These are phyloP conservation scores for Glomus cerebriforme DNA, from an alignment of 192 early-diverging fungal species.

Conservation along the genomic window DNA sequence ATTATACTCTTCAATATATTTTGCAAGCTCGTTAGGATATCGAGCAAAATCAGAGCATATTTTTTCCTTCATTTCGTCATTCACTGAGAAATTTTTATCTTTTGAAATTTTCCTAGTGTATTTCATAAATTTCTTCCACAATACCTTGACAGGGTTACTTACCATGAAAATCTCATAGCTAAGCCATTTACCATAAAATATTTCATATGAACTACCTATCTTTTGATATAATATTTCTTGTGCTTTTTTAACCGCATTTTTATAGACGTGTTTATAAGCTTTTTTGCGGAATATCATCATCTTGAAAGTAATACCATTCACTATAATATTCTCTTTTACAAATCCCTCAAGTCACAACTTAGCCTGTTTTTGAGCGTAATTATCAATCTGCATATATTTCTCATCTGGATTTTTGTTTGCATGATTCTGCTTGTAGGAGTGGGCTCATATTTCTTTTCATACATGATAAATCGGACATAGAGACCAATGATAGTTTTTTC, in stretches of 20 bases:
- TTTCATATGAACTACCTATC: neutral
- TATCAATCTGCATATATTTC: conserved; percentile 10
- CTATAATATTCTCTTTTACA: neutral
- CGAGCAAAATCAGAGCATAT: conserved; percentile 24
- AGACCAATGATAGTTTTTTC: conserved; percentile 10
- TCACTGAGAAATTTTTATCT: conserved; percentile 7
- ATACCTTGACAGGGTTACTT: neutral
- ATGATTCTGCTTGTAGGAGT: neutral
- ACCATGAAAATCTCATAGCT: conserved; percentile 1
- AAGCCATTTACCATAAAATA: too few relatives aligned
- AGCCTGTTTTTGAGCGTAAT: neutral
- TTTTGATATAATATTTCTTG: conserved; percentile 3
- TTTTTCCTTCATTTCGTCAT: neutral
- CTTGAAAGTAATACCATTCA: neutral
- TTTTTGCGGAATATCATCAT: neutral
- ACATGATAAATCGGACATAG: conserved; percentile 3
- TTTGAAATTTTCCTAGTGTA: neutral
- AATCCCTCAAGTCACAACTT: conserved; percentile 9
- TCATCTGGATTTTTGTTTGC: neutral
- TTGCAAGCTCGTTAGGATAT: conserved; percentile 1
- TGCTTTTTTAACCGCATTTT: neutral
- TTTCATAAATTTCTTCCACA: conserved; percentile 11
- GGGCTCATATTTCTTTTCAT: neutral
- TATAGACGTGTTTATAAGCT: neutral
- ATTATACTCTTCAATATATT: conserved; percentile 1